A percentile compares a stretch with the other conserved stretches of the same genome.
These are phyloP conservation scores for Penicillium cataractarum DNA, from an alignment of 495 filamentous ascomycete species.

Conservation along the genomic window DNA sequence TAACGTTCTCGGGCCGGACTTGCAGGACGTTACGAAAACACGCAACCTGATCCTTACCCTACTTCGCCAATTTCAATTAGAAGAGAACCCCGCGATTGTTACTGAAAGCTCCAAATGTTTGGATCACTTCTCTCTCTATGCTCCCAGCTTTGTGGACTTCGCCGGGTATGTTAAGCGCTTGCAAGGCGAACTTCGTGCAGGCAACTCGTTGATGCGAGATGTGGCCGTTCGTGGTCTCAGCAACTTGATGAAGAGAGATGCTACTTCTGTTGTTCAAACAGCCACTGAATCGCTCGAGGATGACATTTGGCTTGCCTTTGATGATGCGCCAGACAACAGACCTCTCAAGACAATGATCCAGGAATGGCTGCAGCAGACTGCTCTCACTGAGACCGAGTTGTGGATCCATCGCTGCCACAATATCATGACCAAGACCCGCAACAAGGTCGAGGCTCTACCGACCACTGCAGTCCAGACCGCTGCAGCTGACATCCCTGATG, in stretches of 20 bases:
- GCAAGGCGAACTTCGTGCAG: conserved; percentile 74
- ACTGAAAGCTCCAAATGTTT: conserved; percentile 79
- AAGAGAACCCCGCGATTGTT: conserved; percentile 72
- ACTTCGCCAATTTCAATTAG: conserved; percentile 78
- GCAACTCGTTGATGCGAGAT: conserved; percentile 67
- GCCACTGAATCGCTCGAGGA: conserved; percentile 82
- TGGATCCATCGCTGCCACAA: conserved; percentile 91
- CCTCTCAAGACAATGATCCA: conserved; percentile 80
- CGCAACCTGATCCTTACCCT: conserved; percentile 88
- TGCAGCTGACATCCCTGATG: conserved; percentile 81
- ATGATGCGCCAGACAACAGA: conserved; percentile 71
- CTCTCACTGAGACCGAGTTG: conserved; percentile 69
- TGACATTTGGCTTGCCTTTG: conserved; percentile 86
- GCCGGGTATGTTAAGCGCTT: conserved; percentile 77
- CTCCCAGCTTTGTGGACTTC: conserved; percentile 83
- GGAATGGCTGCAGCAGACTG: conserved; percentile 90
- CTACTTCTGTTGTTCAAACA: conserved; percentile 72
- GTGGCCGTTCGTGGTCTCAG: conserved; percentile 87
- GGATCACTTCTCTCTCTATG: conserved; percentile 92
- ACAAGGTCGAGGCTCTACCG: conserved; percentile 55
- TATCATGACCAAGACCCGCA: conserved; percentile 83
- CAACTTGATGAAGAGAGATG: conserved; percentile 92
- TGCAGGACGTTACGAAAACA: conserved; percentile 91
- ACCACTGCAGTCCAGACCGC: conserved; percentile 53
- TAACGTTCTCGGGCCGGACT: conserved; percentile 92